These are phyloP conservation scores for Begonia masoniana DNA, from an alignment of 306 rosid genomes.

Conservation along the genomic window DNA sequence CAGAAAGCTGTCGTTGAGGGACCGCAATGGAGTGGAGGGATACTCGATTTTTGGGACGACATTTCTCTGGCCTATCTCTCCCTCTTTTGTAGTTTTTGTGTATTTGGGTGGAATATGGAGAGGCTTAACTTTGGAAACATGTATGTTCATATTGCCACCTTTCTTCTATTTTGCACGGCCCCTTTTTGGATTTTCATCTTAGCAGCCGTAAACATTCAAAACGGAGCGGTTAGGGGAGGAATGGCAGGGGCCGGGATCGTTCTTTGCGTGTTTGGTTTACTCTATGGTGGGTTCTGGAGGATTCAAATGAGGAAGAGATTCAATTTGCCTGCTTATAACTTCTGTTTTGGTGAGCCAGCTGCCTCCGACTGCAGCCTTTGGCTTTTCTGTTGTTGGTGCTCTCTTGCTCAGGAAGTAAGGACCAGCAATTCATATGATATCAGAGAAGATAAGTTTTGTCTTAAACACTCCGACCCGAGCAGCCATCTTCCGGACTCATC, in stretches of 20 bases:
- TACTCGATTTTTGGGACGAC: slow-evolving; percentile 76
- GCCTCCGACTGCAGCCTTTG: slow-evolving; percentile 69
- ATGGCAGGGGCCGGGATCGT: slow-evolving; percentile 46
- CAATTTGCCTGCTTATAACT: slow-evolving; percentile 59
- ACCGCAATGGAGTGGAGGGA: slow-evolving; percentile 82
- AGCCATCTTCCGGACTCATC: slow-evolving; percentile 26
- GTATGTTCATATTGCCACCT: slow-evolving; percentile 85
- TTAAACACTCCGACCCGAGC: slow-evolving; percentile 12
- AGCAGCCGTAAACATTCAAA: slow-evolving; percentile 80
- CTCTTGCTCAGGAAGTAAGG: slow-evolving; percentile 88
- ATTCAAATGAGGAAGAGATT: slow-evolving; percentile 88
- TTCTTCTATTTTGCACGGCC: slow-evolving; percentile 70
- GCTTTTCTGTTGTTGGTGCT: slow-evolving; percentile 92
- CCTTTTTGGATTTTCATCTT: slow-evolving; percentile 82
- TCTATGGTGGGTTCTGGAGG: slow-evolving; percentile 98
- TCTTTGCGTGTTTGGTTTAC: slow-evolving; percentile 73
- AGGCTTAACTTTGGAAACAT: slow-evolving; percentile 91
- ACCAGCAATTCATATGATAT: slow-evolving; percentile 60
- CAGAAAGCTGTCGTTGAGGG: slow-evolving; percentile 23
- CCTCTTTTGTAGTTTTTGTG: slow-evolving; percentile 72
- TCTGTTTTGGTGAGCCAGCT: slow-evolving; percentile 59
- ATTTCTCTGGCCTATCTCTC: slow-evolving; percentile 68
- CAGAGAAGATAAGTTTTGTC: slow-evolving; percentile 37
- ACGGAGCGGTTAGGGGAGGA: slow-evolving; percentile 41
- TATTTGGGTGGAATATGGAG: slow-evolving; percentile 95